phyloP scores from a whole-genome alignment of 768 basidiomycete species.

The Strobilomyces confusus region DNA sequence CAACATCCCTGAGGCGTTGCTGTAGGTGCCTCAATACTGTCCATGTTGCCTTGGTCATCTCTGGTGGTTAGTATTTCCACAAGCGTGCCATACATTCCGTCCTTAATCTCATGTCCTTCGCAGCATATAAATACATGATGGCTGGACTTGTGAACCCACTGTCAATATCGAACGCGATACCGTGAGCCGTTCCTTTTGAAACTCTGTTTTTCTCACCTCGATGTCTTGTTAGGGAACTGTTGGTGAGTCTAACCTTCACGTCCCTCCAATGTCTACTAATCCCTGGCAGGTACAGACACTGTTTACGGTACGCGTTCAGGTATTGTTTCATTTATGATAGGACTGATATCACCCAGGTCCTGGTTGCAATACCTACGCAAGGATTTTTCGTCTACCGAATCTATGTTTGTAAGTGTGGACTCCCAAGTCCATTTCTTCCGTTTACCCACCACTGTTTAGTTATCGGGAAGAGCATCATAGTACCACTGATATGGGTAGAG shows the following conservation, averaged over 20 bases:
- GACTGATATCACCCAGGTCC: conserved; percentile 1
- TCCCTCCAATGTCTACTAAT: background rate
- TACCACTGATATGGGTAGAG: conserved; percentile 11
- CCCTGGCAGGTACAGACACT: conserved; percentile 2
- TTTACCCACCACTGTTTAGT: conserved; percentile 4
- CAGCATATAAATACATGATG: conserved; percentile 11
- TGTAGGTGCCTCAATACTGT: background rate
- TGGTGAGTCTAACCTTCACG: background rate
- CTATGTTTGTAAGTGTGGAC: conserved; percentile 2
- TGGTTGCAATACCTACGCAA: background rate
- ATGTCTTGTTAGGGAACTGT: background rate
- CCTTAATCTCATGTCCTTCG: background rate
- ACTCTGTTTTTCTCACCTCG: background rate
- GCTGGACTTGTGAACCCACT: background rate
- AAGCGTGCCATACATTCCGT: too few relatives aligned
- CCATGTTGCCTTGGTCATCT: conserved; percentile 5
- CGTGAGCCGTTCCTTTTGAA: conserved; percentile 2
- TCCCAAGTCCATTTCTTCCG: too few relatives aligned
- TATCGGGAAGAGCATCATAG: background rate
- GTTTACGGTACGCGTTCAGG: conserved; percentile 10
- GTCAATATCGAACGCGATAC: background rate
- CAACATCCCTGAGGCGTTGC: background rate
- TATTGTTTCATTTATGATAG: background rate
- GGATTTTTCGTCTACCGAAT: too few relatives aligned
- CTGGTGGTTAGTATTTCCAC: conserved; percentile 7